phyloP scores from a whole-genome alignment of 2,329 filamentous ascomycete genomes.

The Aspergillus ochraceoroseus region DNA sequence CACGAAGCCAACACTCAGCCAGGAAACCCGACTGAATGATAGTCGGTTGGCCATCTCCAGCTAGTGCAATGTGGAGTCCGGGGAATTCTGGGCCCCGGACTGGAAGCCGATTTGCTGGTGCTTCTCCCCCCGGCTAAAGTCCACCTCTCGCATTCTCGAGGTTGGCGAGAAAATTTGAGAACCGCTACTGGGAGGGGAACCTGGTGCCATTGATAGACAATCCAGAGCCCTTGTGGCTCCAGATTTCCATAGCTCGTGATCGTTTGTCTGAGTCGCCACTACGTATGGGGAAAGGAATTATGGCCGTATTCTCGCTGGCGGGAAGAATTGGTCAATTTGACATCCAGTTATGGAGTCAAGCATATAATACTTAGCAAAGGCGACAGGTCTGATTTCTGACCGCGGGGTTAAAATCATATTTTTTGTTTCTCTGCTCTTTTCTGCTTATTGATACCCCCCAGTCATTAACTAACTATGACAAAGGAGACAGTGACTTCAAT shows the following conservation, averaged over 20 bases:
- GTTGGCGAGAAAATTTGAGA: background rate
- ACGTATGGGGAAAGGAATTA: background rate
- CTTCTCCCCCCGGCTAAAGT: conserved; percentile 8
- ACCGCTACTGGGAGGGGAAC: background rate
- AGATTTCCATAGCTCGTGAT: conserved; percentile 1
- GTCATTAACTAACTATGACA: conserved; percentile 5
- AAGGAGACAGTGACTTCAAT: background rate
- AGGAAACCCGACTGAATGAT: conserved; percentile 6
- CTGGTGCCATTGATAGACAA: background rate
- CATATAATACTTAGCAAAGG: conserved; percentile 5
- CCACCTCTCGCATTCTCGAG: conserved; percentile 3
- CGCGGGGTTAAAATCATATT: too few relatives aligned
- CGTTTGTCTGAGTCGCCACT: conserved; percentile 4
- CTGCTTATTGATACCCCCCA: too few relatives aligned
- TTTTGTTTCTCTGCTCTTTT: background rate
- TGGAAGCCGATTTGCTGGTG: conserved; percentile 7
- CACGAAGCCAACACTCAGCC: too few relatives aligned
- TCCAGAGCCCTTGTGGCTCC: conserved; percentile 4
- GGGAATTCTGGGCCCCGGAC: conserved; percentile 5
- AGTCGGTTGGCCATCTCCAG: conserved; percentile 5
- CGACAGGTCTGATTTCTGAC: background rate
- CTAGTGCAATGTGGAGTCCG: conserved; percentile 8
- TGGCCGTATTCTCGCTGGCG: background rate
- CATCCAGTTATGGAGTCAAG: background rate
- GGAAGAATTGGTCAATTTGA: too few relatives aligned